Base-by-base conservation (phyloP, 495 filamentous ascomycete genomes). In the Poronia punctata region DNA sequence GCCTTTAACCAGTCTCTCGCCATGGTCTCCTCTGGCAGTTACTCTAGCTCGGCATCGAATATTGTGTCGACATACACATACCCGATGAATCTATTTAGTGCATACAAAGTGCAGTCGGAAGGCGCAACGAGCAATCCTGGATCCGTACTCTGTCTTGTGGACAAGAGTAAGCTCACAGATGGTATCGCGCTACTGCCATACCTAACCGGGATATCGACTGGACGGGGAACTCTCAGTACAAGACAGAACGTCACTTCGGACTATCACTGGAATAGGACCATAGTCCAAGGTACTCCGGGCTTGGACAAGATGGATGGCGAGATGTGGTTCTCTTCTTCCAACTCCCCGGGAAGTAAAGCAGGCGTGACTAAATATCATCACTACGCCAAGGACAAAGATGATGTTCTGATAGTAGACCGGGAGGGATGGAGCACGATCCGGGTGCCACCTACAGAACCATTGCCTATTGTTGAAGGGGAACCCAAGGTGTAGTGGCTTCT, bases 1-100 rank as follows among this genome's bases (percentile, higher is more conserved):
- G 84, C 83, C 12, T 74, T 74, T 38, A 67, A 71, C 34, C 80
- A 88, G 52, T 45, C 68, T 34, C 87, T 78, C 40, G 64, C 65
- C 21, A 78, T 88, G 52, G 54, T 55, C 39, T 85, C 82, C 1
- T 60, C 58, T 1, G 86, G 84, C n/a, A 56, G 43, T 4, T 75
- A 81, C 42, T 43, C 51, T 10, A 71, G 70, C n/a, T 68, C 69
- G 3, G 63, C 56, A 1, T 56, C 62, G 5, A 64, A 33, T 28
- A 18, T 53, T 19, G 22, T 48, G 2, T 46, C 53, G 16, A 50
- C 9, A 14, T 71, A 70, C 48, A 44, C 54, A 4, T 56, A 52
- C 24, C 53, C 53, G 35, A 34, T 56, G 31, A 56, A 56, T 40
- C 46, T 56, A 17, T 56, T 56, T 16, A 56, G 53, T 35, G 49